A percentile compares a stretch with the other conserved stretches of the same genome.
Evolutionary conservation across 495 filamentous ascomycete species (phyloP).

Genomic region (Pyrenopolyporus hunteri): DNA sequence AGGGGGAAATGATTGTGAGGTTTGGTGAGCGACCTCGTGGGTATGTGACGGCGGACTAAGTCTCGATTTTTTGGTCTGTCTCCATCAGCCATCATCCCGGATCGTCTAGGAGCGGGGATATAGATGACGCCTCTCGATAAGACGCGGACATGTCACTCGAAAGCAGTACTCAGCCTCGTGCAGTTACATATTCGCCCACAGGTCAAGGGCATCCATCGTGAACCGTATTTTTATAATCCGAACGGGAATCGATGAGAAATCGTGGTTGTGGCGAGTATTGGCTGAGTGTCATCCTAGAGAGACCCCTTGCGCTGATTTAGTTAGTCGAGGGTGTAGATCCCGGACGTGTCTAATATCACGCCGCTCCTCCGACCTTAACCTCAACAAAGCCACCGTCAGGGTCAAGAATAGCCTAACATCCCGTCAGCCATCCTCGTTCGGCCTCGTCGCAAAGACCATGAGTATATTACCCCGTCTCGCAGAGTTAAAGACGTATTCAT

Average conservation of each 20-base stretch:
- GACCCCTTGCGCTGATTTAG: conserved; percentile 37
- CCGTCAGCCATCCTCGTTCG: neutral
- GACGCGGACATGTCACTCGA: conserved; percentile 32
- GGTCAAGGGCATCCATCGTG: neutral
- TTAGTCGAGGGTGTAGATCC: conserved; percentile 40
- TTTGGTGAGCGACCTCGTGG: neutral
- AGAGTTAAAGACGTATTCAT: neutral
- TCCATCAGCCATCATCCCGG: conserved; percentile 25
- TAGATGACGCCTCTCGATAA: conserved; percentile 34
- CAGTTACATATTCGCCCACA: conserved; percentile 7
- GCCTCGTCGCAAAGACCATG: neutral
- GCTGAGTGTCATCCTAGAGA: conserved; percentile 35
- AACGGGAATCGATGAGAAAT: conserved; percentile 3
- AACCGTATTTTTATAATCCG: conserved; percentile 5
- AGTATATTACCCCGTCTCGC: neutral
- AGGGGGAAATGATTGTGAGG: conserved; percentile 1
- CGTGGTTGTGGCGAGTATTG: conserved; percentile 24
- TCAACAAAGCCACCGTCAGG: conserved; percentile 35
- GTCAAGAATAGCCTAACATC: conserved; percentile 9
- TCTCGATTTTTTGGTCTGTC: conserved; percentile 6
- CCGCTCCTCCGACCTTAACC: conserved; percentile 38
- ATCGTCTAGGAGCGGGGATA: conserved; percentile 33
- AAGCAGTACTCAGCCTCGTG: conserved; percentile 15
- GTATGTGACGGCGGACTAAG: neutral
- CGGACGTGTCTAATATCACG: conserved; percentile 32